These are phyloP conservation scores for Colletotrichum tanaceti DNA, from an alignment of 2,329 filamentous ascomycete genomes.

Conservation along the genomic window DNA sequence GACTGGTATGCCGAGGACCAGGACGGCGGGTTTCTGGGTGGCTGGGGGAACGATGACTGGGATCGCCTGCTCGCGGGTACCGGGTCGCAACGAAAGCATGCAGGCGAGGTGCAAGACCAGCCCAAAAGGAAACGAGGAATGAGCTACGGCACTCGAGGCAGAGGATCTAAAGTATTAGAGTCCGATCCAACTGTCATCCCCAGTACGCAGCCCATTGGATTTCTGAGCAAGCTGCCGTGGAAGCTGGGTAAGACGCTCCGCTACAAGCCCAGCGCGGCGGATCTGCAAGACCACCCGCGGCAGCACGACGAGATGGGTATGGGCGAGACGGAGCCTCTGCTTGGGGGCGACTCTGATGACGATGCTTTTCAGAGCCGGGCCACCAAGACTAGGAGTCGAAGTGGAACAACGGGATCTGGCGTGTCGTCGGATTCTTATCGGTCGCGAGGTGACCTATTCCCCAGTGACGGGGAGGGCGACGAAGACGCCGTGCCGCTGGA, in stretches of 20 bases:
- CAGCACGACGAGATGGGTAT: conserved; percentile 54
- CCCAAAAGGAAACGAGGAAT: conserved; percentile 82
- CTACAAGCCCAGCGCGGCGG: conserved; percentile 91
- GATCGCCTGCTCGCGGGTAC: conserved; percentile 83
- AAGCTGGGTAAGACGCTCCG: conserved; percentile 83
- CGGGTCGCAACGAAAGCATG: conserved; percentile 57
- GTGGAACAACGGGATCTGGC: conserved; percentile 81
- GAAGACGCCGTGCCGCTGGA: conserved; percentile 94
- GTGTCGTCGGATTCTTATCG: conserved; percentile 87
- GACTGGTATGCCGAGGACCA: conserved; percentile 83
- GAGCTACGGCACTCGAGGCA: conserved; percentile 83
- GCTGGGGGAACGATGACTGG: conserved; percentile 86
- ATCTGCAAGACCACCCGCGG: conserved; percentile 87
- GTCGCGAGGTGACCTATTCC: conserved; percentile 89
- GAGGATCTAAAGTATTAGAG: conserved; percentile 55
- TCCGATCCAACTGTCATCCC: conserved; percentile 92
- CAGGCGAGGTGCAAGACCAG: conserved; percentile 65
- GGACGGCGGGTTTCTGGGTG: conserved; percentile 66
- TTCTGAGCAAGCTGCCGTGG: conserved; percentile 85
- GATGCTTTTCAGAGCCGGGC: conserved; percentile 47
- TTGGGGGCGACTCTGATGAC: conserved; percentile 55
- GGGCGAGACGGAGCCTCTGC: conserved; percentile 76
- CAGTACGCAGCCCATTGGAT: conserved; percentile 85
- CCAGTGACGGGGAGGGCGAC: conserved; percentile 85
- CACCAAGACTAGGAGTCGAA: conserved; percentile 69